These are phyloP conservation scores for Vaccinium macrocarpon DNA, from an alignment of 148 eudicot species.

Conservation along the genomic window DNA sequence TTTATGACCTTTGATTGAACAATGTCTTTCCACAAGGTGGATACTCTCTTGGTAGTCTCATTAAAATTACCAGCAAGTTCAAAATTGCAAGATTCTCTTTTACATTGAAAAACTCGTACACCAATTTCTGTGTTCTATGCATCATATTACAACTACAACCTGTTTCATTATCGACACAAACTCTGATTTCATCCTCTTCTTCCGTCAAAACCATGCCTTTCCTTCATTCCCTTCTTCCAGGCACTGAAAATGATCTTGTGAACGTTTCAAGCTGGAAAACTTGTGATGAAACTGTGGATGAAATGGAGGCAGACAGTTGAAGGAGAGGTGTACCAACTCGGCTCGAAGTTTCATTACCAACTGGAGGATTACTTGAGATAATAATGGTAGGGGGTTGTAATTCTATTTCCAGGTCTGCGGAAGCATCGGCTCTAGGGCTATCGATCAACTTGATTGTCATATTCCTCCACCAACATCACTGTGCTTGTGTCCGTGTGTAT, in stretches of 20 bases:
- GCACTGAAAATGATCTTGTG: conserved; percentile 48
- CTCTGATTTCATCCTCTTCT: background rate
- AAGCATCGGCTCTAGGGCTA: conserved; percentile 47
- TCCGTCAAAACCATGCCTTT: background rate
- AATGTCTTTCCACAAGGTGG: too few species aligned
- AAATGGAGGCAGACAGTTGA: conserved; percentile 51
- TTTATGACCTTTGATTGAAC: too few species aligned
- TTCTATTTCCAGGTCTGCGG: conserved; percentile 47
- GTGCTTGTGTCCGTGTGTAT: conserved; percentile 87
- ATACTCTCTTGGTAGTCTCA: too few species aligned
- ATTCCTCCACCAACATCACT: conserved; percentile 72
- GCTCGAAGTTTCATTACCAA: conserved; percentile 58
- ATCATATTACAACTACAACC: conserved; percentile 23
- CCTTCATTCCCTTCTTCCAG: conserved; percentile 38
- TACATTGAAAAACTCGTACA: conserved; percentile 1
- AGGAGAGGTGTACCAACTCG: conserved; percentile 75
- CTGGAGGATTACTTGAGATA: conserved; percentile 28
- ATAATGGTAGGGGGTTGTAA: conserved; percentile 45
- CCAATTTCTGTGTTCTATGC: conserved; percentile 10
- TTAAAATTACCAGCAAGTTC: too few species aligned
- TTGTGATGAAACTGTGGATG: conserved; percentile 34
- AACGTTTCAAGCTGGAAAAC: conserved; percentile 19
- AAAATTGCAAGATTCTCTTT: background rate
- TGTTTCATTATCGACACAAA: background rate
- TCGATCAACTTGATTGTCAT: conserved; percentile 51